Evolutionary conservation across 768 basidiomycete species (phyloP), one percentile per base, ranked within the genome.

Genomic region (Suillus variegatus): DNA sequence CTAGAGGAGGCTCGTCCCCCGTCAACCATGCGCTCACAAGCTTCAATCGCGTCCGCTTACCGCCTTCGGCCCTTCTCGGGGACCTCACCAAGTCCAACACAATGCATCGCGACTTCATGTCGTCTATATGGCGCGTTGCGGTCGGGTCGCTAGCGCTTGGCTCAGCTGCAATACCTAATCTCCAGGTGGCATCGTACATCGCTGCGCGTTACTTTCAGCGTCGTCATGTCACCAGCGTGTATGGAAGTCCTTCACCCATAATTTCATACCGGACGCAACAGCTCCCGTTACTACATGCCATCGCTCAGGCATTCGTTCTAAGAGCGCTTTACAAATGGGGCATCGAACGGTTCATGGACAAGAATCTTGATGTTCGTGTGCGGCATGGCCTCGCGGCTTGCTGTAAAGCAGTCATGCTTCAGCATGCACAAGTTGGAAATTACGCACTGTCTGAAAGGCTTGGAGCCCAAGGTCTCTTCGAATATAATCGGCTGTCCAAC

Each of bases 1-100:
- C 38, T 18, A 75, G 81, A 9, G 77, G 71, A 2, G 73, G 75
- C 3, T 66, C 77, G 1, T 40, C 60, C 9, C 80, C 79, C 3
- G 65, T 82, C 36, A 70, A 74, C 20, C 81, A 81, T 64, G 43
- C 75, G 1, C 60, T 82, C 36, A 82, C 81, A 1, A 72, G 64
- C 9, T 82, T 82, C 72, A 44, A 76, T 51, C 70, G 75, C 47
- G 78, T 82, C 57, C 66, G 67, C 2, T 71, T 82, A 18, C 75
- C 80, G 0, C 40, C 61, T 28, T 62, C 54, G 0, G 75, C 80
- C 12, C 70, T 82, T 28, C 72, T 82, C 20, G 68, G 77, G 65
- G n/a, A 56, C 5, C 38, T 66, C 63, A 65, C 66, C 43, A 72
- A 68, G 66, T 68, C 73, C 7, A 64, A 67, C n/a, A 65, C 65